Conservation (phyloP, 1,139 yeast species). For the Saccharomycopsis crataegensis region DNA sequence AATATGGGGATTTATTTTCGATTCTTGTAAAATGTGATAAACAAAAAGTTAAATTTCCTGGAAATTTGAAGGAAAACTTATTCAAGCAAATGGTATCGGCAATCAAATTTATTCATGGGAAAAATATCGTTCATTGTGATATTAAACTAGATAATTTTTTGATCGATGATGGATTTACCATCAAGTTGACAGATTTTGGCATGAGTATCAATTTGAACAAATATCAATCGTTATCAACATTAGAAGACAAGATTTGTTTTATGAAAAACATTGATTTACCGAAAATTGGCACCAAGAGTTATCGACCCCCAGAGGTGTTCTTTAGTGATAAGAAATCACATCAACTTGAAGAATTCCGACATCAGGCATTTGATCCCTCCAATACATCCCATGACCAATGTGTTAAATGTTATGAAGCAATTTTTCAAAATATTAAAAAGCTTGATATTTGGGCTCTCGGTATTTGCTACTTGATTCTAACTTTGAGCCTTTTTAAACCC, state of each 20-base stretch:
- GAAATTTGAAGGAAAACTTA: slow-evolving; percentile 11
- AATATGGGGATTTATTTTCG: slow-evolving; percentile 17
- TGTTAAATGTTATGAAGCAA: neutral
- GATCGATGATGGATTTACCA: slow-evolving; percentile 66
- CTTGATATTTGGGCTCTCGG: slow-evolving; percentile 18
- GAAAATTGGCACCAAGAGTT: slow-evolving; percentile 18
- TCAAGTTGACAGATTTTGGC: slow-evolving; percentile 79
- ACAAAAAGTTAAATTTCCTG: neutral
- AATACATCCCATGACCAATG: neutral
- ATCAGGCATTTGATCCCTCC: neutral
- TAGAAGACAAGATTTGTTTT: neutral
- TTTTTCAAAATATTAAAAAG: slow-evolving; percentile 1
- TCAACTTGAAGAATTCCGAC: neutral
- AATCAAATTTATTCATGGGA: slow-evolving; percentile 58
- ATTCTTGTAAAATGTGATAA: slow-evolving; percentile 6
- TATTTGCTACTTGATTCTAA: slow-evolving; percentile 13
- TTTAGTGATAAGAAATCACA: slow-evolving; percentile 4
- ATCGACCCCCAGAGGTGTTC: slow-evolving; percentile 19
- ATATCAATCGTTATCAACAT: neutral
- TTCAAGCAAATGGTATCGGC: slow-evolving; percentile 31
- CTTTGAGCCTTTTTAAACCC: slow-evolving; percentile 11
- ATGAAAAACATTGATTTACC: slow-evolving; percentile 3
- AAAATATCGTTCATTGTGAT: slow-evolving; percentile 76
- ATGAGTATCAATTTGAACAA: slow-evolving; percentile 26
- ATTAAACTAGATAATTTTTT: slow-evolving; percentile 74